Conservation (phyloP, 345 rosid species). For the Xanthoceras sorbifolium region DNA sequence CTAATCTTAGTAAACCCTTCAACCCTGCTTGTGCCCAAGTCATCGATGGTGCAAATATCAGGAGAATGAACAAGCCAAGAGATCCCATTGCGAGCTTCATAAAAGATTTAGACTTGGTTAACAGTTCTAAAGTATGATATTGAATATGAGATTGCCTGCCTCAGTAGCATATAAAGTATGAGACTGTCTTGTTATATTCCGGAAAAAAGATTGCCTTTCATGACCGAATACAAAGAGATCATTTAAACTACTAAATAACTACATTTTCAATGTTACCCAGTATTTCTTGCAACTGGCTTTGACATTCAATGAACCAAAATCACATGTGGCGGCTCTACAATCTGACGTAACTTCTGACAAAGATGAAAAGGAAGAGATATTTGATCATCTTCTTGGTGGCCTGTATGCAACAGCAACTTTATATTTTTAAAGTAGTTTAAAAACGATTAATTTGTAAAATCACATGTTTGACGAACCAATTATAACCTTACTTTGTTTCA, state of each 20-base stretch:
- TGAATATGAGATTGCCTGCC: not conserved
- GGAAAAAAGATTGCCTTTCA: not conserved
- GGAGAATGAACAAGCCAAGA: slow-evolving; percentile 1
- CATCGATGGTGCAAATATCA: slow-evolving; percentile 6
- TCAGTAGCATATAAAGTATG: not conserved
- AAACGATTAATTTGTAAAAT: not conserved
- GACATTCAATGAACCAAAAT: not conserved
- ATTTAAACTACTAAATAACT: not conserved
- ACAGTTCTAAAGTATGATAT: not conserved
- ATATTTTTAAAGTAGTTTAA: not conserved
- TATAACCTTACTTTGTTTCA: not conserved
- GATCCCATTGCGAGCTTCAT: slow-evolving; percentile 8
- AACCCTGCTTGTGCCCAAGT: not conserved
- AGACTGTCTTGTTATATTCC: not conserved
- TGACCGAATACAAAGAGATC: not conserved
- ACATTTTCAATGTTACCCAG: not conserved
- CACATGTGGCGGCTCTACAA: not conserved
- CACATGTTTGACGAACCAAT: not conserved
- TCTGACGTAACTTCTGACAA: not conserved
- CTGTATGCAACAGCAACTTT: not conserved
- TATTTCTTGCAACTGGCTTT: not conserved
- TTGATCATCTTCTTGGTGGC: not conserved
- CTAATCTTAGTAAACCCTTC: slow-evolving; percentile 16
- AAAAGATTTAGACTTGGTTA: not conserved
- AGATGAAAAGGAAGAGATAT: not conserved